phyloP scores from a whole-genome alignment of 306 rosid genomes.

The Albizia julibrissin region DNA sequence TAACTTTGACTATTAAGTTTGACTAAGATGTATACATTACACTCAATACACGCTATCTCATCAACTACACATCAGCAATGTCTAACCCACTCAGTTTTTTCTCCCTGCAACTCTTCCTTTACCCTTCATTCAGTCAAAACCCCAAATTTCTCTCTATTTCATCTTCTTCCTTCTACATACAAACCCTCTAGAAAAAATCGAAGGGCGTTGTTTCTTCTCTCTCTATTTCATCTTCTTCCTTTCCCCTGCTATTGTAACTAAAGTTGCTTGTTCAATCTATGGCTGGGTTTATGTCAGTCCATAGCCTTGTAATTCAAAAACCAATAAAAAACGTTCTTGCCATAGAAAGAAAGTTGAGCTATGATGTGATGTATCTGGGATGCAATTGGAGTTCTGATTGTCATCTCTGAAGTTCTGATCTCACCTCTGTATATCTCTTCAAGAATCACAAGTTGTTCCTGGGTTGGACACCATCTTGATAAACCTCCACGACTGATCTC shows the following conservation, averaged over 20 bases:
- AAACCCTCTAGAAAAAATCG: too few species aligned
- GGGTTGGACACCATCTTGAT: not conserved
- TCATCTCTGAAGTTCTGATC: conserved; percentile 31
- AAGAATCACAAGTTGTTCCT: not conserved
- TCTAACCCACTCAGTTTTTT: too few species aligned
- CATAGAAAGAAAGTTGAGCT: conserved; percentile 56
- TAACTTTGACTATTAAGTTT: too few species aligned
- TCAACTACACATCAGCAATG: too few species aligned
- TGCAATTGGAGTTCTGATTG: conserved; percentile 35
- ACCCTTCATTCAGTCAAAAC: too few species aligned
- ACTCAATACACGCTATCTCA: too few species aligned
- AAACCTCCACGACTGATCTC: not conserved
- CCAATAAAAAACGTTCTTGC: conserved; percentile 70
- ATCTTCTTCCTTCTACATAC: too few species aligned
- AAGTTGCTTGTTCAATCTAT: conserved; percentile 36
- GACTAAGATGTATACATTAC: too few species aligned
- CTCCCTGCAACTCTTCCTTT: too few species aligned
- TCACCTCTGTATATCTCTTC: conserved; percentile 31
- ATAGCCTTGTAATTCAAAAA: conserved; percentile 70
- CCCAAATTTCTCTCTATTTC: too few species aligned
- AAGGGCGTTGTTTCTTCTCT: too few species aligned
- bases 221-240: too few species aligned
- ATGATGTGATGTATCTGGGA: conserved; percentile 64
- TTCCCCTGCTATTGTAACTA: not conserved
- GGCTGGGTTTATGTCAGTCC: conserved; percentile 58